Conservation (phyloP, 805 yeast genomes). For the Isabelozyma rhagii region DNA sequence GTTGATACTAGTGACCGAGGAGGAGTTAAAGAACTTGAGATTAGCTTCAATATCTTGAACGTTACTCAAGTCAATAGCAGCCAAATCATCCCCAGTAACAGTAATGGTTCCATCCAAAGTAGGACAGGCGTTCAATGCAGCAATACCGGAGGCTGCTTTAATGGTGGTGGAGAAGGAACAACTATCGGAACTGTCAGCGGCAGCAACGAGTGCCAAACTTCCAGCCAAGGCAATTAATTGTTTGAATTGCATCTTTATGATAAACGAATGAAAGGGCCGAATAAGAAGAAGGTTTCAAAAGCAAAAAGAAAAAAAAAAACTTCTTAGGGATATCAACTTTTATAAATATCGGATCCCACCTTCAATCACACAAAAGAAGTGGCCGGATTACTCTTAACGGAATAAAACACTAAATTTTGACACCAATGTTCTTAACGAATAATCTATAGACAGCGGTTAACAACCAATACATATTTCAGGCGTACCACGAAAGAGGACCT, state of each 20-base stretch:
- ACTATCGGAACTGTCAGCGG: slow-evolving; percentile 10
- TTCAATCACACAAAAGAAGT: neutral
- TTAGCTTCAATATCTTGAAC: slow-evolving; percentile 29
- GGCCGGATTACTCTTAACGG: neutral
- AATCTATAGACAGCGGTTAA: neutral
- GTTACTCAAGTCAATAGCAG: slow-evolving; percentile 23
- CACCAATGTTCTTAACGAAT: neutral
- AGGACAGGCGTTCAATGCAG: slow-evolving; percentile 34
- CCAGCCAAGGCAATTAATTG: neutral
- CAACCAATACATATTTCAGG: neutral
- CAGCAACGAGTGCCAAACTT: slow-evolving; percentile 5
- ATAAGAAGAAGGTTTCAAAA: neutral
- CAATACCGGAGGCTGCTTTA: slow-evolving; percentile 34
- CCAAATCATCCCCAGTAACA: slow-evolving; percentile 31
- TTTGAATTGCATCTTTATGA: neutral
- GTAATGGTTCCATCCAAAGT: slow-evolving; percentile 39
- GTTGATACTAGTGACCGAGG: slow-evolving; percentile 31
- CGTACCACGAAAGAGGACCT: neutral
- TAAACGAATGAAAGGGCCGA: neutral
- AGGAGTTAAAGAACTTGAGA: slow-evolving; percentile 35
- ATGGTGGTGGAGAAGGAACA: slow-evolving; percentile 41
- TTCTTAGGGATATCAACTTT: neutral
- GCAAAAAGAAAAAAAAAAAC: neutral
- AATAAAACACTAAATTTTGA: too few species aligned
- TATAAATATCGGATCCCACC: too few species aligned